Evolutionary conservation across 129 eudicot species (phyloP).

Genomic region (Centrapalus pauciflorus): DNA sequence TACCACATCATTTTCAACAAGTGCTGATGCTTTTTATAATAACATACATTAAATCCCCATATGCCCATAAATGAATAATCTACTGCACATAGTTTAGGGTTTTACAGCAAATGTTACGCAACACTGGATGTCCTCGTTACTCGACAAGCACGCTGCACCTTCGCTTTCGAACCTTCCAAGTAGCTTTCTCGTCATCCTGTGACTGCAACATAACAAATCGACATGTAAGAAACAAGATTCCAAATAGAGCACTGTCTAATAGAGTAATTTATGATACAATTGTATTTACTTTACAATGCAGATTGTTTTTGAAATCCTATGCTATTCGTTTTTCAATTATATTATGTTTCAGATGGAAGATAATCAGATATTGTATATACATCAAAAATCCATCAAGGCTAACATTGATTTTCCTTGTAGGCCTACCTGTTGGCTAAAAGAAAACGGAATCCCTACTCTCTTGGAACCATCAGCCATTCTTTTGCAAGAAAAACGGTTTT

Average conservation of each 20-base stretch:
- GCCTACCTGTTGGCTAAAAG: slow-evolving; percentile 57
- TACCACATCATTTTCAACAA: background rate
- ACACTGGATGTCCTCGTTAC: slow-evolving; percentile 5
- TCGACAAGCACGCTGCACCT: slow-evolving; percentile 44
- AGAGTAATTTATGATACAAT: too few species aligned
- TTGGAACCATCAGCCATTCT: slow-evolving; percentile 92
- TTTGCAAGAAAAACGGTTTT: slow-evolving; percentile 49
- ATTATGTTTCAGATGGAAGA: too few species aligned
- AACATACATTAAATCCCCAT: slow-evolving; percentile 8
- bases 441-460: slow-evolving; percentile 67
- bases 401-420: background rate
- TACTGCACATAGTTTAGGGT: slow-evolving; percentile 15
- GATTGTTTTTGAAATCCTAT: too few species aligned
- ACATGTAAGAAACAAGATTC: background rate
- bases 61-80: slow-evolving; percentile 16
- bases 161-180: slow-evolving; percentile 41
- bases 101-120: slow-evolving; percentile 13
- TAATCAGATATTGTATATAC: too few species aligned
- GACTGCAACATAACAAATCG: slow-evolving; percentile 21
- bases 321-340: too few species aligned
- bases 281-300: too few species aligned
- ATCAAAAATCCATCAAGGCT: background rate
- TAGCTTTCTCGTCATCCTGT: slow-evolving; percentile 26
- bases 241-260: too few species aligned
- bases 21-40: background rate